Conservation (phyloP, 2,329 filamentous ascomycete species). For the Capronia coronata region DNA sequence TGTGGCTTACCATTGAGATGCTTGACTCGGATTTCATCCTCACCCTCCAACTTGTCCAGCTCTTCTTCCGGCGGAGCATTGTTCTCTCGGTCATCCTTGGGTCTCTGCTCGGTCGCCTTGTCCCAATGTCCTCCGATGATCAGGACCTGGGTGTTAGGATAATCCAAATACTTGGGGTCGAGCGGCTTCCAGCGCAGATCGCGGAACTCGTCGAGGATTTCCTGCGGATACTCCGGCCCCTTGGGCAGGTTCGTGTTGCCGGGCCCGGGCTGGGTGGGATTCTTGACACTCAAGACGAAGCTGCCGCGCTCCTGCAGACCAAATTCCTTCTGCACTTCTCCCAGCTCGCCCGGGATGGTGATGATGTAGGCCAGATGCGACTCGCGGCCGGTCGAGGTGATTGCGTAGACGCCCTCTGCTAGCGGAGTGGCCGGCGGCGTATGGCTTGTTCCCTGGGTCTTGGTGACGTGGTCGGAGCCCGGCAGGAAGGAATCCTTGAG, state of each 20-base stretch:
- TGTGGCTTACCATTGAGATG: constrained; percentile 47
- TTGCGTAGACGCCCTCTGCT: constrained; percentile 80
- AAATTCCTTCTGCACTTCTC: constrained; percentile 67
- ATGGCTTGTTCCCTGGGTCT: constrained; percentile 64
- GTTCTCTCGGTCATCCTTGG: constrained; percentile 43
- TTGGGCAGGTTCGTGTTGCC: constrained; percentile 57
- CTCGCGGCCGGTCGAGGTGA: constrained; percentile 63
- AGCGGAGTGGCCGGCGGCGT: constrained; percentile 64
- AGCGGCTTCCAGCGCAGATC: constrained; percentile 68
- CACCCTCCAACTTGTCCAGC: constrained; percentile 66
- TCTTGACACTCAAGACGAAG: constrained; percentile 74
- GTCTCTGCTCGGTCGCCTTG: constrained; percentile 51
- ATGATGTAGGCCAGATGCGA: constrained; percentile 75
- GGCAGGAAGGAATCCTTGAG: constrained; percentile 67
- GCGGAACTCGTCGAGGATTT: constrained; percentile 66
- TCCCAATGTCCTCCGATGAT: constrained; percentile 59
- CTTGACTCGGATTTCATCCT: constrained; percentile 63
- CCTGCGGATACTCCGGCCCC: constrained; percentile 62
- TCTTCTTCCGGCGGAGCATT: constrained; percentile 61
- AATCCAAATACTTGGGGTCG: constrained; percentile 66
- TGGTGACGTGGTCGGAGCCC: constrained; percentile 64
- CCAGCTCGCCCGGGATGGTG: constrained; percentile 63
- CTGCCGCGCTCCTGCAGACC: constrained; percentile 66
- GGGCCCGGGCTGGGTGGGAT: constrained; percentile 64
- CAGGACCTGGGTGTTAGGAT: constrained; percentile 67